Evolutionary conservation across 352 stramenopile genomes (phyloP).

Genomic region (Globisporangium rhizosaccharum): DNA sequence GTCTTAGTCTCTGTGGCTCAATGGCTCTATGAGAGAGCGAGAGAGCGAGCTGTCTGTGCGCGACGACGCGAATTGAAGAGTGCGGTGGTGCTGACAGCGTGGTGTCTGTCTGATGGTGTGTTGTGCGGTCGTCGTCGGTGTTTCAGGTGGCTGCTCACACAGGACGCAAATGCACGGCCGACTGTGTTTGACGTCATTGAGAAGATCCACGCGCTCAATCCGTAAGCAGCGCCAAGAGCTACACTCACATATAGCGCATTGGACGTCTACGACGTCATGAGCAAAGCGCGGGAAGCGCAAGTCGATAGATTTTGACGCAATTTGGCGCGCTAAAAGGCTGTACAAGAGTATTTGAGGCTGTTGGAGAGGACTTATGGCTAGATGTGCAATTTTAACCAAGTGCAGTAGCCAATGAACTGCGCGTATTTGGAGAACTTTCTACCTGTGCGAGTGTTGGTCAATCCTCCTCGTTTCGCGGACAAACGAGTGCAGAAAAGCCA

Average conservation of each 20-base stretch:
- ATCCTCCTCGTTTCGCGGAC: too few species aligned
- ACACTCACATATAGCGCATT: not conserved
- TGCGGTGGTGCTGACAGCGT: slow-evolving; percentile 6
- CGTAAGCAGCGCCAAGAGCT: not conserved
- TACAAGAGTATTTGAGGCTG: too few species aligned
- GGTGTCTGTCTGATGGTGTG: not conserved
- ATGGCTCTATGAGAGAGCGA: not conserved
- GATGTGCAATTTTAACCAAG: slow-evolving; percentile 1
- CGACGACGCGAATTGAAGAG: slow-evolving; percentile 7
- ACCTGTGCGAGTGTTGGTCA: slow-evolving; percentile 25
- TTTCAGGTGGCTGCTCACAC: slow-evolving; percentile 61
- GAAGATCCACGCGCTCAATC: slow-evolving; percentile 32
- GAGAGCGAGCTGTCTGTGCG: slow-evolving; percentile 3
- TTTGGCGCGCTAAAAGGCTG: not conserved
- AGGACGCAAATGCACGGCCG: slow-evolving; percentile 41
- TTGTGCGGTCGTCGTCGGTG: not conserved
- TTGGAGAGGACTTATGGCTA: not conserved
- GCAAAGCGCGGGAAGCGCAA: slow-evolving; percentile 5
- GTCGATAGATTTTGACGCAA: slow-evolving; percentile 2
- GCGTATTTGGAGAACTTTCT: slow-evolving; percentile 25
- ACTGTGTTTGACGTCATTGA: slow-evolving; percentile 69
- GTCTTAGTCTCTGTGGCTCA: not conserved
- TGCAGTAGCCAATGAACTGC: slow-evolving; percentile 16
- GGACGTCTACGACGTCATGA: too few species aligned
- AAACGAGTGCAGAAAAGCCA: too few species aligned